phyloP scores from a whole-genome alignment of 345 rosid species.

The Eucalyptus sp. region DNA sequence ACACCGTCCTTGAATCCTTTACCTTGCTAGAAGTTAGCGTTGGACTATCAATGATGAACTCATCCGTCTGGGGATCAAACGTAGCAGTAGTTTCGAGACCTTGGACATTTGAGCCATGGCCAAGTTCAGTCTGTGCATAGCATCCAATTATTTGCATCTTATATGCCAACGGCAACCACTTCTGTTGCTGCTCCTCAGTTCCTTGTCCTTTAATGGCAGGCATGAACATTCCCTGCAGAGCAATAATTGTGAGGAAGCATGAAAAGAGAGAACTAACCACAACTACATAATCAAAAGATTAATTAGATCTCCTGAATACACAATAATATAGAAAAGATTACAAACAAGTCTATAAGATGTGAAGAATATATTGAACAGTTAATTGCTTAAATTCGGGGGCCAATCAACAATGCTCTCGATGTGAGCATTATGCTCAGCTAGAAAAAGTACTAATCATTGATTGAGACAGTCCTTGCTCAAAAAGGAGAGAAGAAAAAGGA shows the following conservation, averaged over 20 bases:
- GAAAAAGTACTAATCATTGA: neutral
- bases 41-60: constrained; percentile 81
- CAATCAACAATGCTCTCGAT: neutral
- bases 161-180: constrained; percentile 85
- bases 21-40: constrained; percentile 92
- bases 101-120: constrained; percentile 99
- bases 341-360: neutral
- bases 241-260: neutral
- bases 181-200: constrained; percentile 86
- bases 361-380: neutral
- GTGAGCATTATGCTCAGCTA: neutral
- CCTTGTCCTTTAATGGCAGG: constrained; percentile 98
- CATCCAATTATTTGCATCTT: constrained; percentile 98
- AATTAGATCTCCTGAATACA: neutral
- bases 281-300: neutral
- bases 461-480: neutral
- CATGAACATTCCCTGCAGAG: constrained; percentile 79
- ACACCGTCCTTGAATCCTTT: constrained; percentile 3
- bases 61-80: constrained; percentile 87
- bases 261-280: neutral
- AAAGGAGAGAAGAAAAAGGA: neutral
- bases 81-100: constrained; percentile 99
- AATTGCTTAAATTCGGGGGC: neutral
- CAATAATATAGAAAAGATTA: neutral
- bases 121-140: constrained; percentile 99